phyloP scores from a whole-genome alignment of 768 basidiomycete species.

The Trametes coccinea region DNA sequence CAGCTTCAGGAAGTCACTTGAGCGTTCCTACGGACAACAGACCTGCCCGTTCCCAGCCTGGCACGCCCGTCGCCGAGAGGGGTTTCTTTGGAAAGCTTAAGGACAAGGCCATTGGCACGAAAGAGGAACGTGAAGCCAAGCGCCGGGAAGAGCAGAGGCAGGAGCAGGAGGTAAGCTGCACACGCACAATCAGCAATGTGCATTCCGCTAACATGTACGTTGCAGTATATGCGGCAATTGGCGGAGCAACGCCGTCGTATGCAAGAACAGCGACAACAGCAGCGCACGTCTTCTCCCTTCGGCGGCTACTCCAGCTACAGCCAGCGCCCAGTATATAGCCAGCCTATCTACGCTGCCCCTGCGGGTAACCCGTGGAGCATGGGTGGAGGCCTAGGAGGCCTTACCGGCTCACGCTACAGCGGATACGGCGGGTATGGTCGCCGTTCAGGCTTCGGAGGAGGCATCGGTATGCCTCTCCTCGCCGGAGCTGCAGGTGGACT shows the following conservation, averaged over 20 bases:
- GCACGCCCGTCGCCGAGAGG: slow-evolving; percentile 33
- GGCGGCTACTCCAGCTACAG: background rate
- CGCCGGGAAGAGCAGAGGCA: slow-evolving; percentile 33
- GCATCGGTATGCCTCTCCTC: slow-evolving; percentile 33
- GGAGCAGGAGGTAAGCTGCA: slow-evolving; percentile 21
- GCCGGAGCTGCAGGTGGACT: slow-evolving; percentile 41
- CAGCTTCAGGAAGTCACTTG: slow-evolving; percentile 9
- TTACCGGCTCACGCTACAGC: background rate
- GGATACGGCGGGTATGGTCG: background rate
- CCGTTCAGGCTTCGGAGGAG: slow-evolving; percentile 29
- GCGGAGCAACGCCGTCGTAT: slow-evolving; percentile 20
- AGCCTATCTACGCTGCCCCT: slow-evolving; percentile 31
- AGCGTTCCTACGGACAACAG: slow-evolving; percentile 12
- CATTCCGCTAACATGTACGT: background rate
- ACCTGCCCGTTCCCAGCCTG: slow-evolving; percentile 20
- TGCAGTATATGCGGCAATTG: slow-evolving; percentile 23
- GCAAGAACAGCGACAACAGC: slow-evolving; percentile 25
- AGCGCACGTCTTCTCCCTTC: slow-evolving; percentile 16
- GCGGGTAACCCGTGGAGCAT: slow-evolving; percentile 9
- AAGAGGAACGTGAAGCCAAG: slow-evolving; percentile 57
- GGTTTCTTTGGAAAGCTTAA: slow-evolving; percentile 63
- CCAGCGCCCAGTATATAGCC: slow-evolving; percentile 5
- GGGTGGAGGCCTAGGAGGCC: slow-evolving; percentile 1
- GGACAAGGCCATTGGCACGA: slow-evolving; percentile 63
- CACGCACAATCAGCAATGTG: background rate